A percentile compares a stretch with the other conserved stretches of the same genome.
Evolutionary conservation across 768 basidiomycete genomes (phyloP).

Genomic region (Boletellus ananiceps): DNA sequence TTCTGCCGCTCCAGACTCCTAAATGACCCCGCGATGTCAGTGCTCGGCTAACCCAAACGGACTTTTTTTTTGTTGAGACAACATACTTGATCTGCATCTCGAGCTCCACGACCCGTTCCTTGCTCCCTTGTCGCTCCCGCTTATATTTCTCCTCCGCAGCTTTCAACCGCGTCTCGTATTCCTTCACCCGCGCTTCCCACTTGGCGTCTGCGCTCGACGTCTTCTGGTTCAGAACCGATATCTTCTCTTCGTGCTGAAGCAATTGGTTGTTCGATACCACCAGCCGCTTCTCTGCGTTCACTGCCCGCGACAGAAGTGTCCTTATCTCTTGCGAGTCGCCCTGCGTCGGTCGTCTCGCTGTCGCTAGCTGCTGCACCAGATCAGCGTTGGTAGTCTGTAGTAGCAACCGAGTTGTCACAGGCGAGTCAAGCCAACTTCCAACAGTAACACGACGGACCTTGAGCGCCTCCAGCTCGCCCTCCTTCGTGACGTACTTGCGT

Average conservation of each 20-base stretch:
- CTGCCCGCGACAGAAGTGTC: constrained; percentile 65
- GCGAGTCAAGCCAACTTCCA: no score
- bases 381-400: constrained; percentile 68
- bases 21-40: neutral
- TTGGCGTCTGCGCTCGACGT: constrained; percentile 71
- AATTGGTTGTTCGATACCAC: constrained; percentile 83
- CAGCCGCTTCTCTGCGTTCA: constrained; percentile 85
- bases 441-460: constrained; percentile 50
- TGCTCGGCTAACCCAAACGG: neutral
- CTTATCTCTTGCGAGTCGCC: constrained; percentile 66
- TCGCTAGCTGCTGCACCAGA: constrained; percentile 62
- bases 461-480: constrained; percentile 84
- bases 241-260: constrained; percentile 76
- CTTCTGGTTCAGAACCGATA: constrained; percentile 69
- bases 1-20: constrained; percentile 76
- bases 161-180: constrained; percentile 78
- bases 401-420: neutral
- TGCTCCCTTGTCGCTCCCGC: constrained; percentile 88
- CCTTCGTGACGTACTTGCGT: constrained; percentile 72
- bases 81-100: constrained; percentile 76
- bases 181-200: constrained; percentile 94
- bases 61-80: neutral
- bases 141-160: constrained; percentile 90
- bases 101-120: constrained; percentile 74
- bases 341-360: constrained; percentile 54